These are phyloP conservation scores for Pythium scleroteichum DNA, from an alignment of 352 stramenopile species.

Conservation along the genomic window DNA sequence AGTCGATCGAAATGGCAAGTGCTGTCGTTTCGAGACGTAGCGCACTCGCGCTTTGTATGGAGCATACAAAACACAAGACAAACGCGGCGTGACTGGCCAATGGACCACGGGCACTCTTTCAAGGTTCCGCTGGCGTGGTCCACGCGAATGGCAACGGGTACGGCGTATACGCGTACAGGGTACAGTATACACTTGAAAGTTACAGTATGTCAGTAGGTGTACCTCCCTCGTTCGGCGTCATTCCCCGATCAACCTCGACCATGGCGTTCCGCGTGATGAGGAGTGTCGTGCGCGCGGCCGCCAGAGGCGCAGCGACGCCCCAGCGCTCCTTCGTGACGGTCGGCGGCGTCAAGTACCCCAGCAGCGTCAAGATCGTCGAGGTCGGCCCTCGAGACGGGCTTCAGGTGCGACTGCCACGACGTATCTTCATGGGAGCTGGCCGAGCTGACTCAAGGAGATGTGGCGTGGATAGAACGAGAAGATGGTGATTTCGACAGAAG, in stretches of 20 bases:
- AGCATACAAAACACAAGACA: slow-evolving; percentile 29
- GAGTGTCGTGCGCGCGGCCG: slow-evolving; percentile 11
- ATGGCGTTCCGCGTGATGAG: slow-evolving; percentile 17
- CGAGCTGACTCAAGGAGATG: not conserved
- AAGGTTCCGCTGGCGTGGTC: slow-evolving; percentile 12
- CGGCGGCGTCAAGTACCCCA: slow-evolving; percentile 47
- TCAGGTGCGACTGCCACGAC: slow-evolving; percentile 39
- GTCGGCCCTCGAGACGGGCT: slow-evolving; percentile 96
- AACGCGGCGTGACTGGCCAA: slow-evolving; percentile 30
- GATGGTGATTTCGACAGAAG: slow-evolving; percentile 74
- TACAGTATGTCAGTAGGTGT: not conserved
- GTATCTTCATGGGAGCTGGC: not conserved
- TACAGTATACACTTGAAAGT: slow-evolving; percentile 29
- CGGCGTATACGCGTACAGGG: slow-evolving; percentile 1
- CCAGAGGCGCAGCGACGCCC: slow-evolving; percentile 16
- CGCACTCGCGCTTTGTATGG: slow-evolving; percentile 31
- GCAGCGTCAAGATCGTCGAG: slow-evolving; percentile 91
- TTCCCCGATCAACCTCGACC: not conserved
- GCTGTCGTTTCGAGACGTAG: slow-evolving; percentile 31
- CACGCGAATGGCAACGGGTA: slow-evolving; percentile 6
- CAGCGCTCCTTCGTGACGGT: slow-evolving; percentile 33
- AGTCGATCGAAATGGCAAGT: slow-evolving; percentile 26
- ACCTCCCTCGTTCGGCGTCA: slow-evolving; percentile 6
- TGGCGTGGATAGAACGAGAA: slow-evolving; percentile 87
- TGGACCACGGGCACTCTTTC: slow-evolving; percentile 8